Conservation (phyloP, 768 basidiomycete species). For the Favolaschia claudopus region DNA sequence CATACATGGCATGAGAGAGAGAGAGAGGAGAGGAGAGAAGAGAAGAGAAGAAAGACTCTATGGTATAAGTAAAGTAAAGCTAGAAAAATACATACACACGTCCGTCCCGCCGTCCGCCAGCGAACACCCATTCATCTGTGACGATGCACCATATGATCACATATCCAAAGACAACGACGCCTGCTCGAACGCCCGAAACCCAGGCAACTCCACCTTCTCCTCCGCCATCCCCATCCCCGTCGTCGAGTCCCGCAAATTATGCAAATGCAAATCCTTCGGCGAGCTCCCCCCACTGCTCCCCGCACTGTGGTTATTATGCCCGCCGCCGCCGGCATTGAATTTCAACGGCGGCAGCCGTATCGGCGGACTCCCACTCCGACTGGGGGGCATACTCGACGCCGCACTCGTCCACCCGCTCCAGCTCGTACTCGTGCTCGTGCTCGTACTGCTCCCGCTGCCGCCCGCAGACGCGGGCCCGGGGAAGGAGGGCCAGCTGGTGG, state of each 20-base stretch:
- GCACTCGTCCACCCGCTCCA: conserved; percentile 19
- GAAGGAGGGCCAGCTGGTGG: conserved; percentile 40
- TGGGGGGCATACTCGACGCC: conserved; percentile 52
- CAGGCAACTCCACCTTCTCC: conserved; percentile 61
- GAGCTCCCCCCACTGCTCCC: conserved; percentile 15
- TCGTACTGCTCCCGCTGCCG: conserved; percentile 11
- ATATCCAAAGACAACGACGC: too few relatives aligned
- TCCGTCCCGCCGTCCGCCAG: too few relatives aligned
- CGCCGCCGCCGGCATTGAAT: conserved; percentile 31
- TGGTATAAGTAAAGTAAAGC: too few relatives aligned
- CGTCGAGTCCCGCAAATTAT: conserved; percentile 25
- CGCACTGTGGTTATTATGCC: conserved; percentile 22
- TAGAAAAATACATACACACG: too few relatives aligned
- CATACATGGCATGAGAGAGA: too few relatives aligned
- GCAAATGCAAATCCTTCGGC: conserved; percentile 31
- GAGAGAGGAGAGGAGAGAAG: too few relatives aligned
- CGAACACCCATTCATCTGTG: too few relatives aligned
- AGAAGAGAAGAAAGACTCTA: too few relatives aligned
- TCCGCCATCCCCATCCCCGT: conserved; percentile 19
- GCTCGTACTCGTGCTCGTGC: neutral
- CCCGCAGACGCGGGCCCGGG: conserved; percentile 33
- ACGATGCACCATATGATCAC: too few relatives aligned
- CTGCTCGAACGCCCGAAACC: conserved; percentile 71
- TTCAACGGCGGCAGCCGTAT: conserved; percentile 78
- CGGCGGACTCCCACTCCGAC: conserved; percentile 72